phyloP scores from a whole-genome alignment of 1,139 yeast species.

The Zygotorulaspora mrakii region DNA sequence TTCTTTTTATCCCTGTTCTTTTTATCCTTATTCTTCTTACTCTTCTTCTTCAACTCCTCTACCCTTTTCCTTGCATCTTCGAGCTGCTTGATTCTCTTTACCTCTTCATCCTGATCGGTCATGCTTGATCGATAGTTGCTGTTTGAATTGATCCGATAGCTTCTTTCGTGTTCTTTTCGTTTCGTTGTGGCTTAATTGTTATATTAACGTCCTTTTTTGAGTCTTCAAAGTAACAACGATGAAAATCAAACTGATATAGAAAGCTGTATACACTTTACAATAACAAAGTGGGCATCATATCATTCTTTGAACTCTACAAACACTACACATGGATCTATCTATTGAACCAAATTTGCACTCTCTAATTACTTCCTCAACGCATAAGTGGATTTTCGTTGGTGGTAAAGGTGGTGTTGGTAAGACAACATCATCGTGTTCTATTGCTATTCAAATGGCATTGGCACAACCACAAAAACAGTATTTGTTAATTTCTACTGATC shows the following conservation, averaged over 20 bases:
- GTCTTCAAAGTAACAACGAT: neutral
- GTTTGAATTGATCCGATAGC: neutral
- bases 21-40: conserved; percentile 33
- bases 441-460: conserved; percentile 85
- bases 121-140: conserved; percentile 11
- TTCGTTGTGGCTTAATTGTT: neutral
- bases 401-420: conserved; percentile 99
- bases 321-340: conserved; percentile 36
- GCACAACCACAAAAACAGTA: conserved; percentile 79
- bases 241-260: neutral
- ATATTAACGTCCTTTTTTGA: conserved; percentile 1
- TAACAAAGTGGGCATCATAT: neutral
- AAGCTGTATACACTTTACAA: neutral
- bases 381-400: conserved; percentile 96
- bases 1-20: conserved; percentile 28
- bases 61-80: conserved; percentile 39
- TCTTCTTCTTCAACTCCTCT: conserved; percentile 37
- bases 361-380: conserved; percentile 57
- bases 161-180: neutral
- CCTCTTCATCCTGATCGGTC: conserved; percentile 30
- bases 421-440: conserved; percentile 93
- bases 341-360: conserved; percentile 69
- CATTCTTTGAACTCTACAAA: neutral
- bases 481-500: conserved; percentile 90
- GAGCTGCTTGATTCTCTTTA: conserved; percentile 32